Evolutionary conservation across 805 yeast genomes (phyloP), one percentile per base, ranked within the genome.

Genomic region (Kurtzmaniella cleridarum): DNA sequence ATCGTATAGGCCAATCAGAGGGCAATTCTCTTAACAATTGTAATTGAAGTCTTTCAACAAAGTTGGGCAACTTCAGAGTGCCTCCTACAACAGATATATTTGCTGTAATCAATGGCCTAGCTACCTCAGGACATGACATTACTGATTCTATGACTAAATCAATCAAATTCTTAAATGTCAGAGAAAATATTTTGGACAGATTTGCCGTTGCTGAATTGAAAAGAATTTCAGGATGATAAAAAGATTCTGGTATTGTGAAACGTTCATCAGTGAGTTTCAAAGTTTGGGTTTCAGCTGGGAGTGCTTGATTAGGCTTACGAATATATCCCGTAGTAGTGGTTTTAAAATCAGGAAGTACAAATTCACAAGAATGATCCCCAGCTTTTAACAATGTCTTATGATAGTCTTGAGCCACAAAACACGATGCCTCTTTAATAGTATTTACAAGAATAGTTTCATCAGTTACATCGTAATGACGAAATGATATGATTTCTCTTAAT

Each of bases 51-150:
- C 98, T 64, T 8, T 72, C 64, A 32, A 71, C 68, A 45, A 85
- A 81, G 30, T 89, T 87, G 0, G 81, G 77, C 10, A 93, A 51
- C 36, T 80, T 76, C 36, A 86, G 72, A 13, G 81, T 81, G 0
- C 98, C 98, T 0, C 99, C 98, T 1, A 80, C 76, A 9, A 89
- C 66, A 14, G 79, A 78, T 11, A 93, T 77, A 57, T 93, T 93
- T 3, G 91, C 80, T 50, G 80, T 78, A 36, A 93, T 65, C 38
- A 93, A 60, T 0, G 96, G 95, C 36, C 86, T 64, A 2, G 81
- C 55, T 3, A 83, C 72, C 45, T 79, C 88, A 0, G 97, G 96
- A 27, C 85, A 72, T 12, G 79, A 65, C 51, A 75, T 69, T 4
- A 93, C 67, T 23, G 85, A 67, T 43, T 86, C 88, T 32, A 81